Conservation (phyloP, 163 green algal species). For the Volvox carteri region DNA sequence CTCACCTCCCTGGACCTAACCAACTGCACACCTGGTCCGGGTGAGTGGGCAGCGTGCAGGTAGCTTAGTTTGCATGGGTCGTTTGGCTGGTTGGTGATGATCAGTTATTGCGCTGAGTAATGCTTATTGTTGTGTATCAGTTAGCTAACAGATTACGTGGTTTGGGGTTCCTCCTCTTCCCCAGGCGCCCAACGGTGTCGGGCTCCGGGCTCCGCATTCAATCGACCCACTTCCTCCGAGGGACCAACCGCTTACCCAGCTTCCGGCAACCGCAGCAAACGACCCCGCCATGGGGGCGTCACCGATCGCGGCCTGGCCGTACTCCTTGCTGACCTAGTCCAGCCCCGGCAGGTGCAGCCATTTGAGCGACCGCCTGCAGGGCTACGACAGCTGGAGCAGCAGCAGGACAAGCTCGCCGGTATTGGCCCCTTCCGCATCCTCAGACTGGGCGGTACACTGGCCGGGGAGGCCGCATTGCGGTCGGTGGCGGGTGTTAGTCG, state of each 20-base stretch:
- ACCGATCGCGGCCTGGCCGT: not conserved
- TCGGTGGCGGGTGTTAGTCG: not conserved
- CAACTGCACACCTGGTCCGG: not conserved
- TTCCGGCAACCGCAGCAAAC: slow-evolving; percentile 1
- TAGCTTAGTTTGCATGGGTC: too few species aligned
- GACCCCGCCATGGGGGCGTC: not conserved
- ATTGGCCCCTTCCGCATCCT: not conserved
- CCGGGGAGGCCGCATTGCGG: not conserved
- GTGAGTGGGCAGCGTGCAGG: too few species aligned
- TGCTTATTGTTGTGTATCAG: too few species aligned
- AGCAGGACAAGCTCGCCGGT: too few species aligned
- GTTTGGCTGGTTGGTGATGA: too few species aligned
- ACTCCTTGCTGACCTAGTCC: not conserved
- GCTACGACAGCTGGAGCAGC: too few species aligned
- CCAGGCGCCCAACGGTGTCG: not conserved
- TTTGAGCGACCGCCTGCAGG: too few species aligned
- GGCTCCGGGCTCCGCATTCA: slow-evolving; percentile 7
- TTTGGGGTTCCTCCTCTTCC: too few species aligned
- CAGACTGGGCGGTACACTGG: not conserved
- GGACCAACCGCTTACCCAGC: not conserved
- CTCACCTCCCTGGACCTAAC: slow-evolving; percentile 5
- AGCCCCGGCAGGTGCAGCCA: not conserved
- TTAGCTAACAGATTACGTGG: too few species aligned
- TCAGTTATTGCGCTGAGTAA: too few species aligned
- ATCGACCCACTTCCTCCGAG: not conserved